These are phyloP conservation scores for Anisodus tanguticus DNA, from an alignment of 257 asterid genomes.

Conservation along the genomic window DNA sequence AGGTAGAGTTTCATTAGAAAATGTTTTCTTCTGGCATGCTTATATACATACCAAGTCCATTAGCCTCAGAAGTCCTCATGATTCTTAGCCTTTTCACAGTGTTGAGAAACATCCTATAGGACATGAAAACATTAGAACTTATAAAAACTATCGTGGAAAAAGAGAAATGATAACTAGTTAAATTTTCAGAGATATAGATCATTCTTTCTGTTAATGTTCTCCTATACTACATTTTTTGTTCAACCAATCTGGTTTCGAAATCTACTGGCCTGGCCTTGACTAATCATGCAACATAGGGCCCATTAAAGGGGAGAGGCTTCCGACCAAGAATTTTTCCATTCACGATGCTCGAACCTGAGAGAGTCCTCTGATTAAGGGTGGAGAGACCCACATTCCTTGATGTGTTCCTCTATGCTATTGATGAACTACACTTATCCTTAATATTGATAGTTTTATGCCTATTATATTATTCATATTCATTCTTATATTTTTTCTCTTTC, in stretches of 20 bases:
- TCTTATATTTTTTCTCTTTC: background rate
- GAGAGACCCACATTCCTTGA: background rate
- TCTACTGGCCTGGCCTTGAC: too few relatives aligned
- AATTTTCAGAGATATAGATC: background rate
- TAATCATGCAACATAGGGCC: background rate
- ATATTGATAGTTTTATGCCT: background rate
- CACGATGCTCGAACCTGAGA: background rate
- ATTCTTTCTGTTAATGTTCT: background rate
- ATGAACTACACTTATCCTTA: background rate
- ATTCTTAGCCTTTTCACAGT: slow-evolving; percentile 82
- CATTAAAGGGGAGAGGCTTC: background rate
- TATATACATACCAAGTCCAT: slow-evolving; percentile 64
- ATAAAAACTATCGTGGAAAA: background rate
- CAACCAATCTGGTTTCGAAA: too few relatives aligned
- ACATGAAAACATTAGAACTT: slow-evolving; percentile 20
- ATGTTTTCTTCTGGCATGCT: background rate
- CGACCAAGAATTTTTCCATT: background rate
- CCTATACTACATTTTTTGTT: background rate
- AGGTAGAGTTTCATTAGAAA: background rate
- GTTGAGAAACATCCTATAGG: slow-evolving; percentile 73
- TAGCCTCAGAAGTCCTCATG: slow-evolving; percentile 82
- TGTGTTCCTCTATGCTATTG: background rate
- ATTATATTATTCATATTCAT: background rate
- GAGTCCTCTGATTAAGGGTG: background rate
- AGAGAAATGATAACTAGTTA: background rate